These are phyloP conservation scores for Erythrobasidium yunnanense DNA, from an alignment of 768 basidiomycete species.

Conservation along the genomic window DNA sequence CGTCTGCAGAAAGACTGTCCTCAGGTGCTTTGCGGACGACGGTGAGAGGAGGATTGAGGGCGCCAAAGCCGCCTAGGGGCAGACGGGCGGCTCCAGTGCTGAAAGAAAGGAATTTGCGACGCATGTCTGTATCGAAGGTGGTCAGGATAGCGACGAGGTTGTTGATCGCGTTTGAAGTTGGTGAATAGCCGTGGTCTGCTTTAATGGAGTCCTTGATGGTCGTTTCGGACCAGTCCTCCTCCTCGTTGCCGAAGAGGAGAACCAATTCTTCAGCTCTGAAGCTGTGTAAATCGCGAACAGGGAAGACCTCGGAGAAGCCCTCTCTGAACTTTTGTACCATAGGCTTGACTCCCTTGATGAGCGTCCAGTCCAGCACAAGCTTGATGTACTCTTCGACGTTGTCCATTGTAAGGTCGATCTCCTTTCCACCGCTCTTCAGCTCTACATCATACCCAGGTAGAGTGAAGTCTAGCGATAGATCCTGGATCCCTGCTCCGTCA, in stretches of 20 bases:
- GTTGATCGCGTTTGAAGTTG: slow-evolving; percentile 80
- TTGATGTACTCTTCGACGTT: slow-evolving; percentile 82
- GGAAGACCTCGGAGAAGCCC: slow-evolving; percentile 84
- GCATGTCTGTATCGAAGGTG: slow-evolving; percentile 58
- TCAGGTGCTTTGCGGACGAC: slow-evolving; percentile 97
- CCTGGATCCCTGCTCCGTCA: slow-evolving; percentile 62
- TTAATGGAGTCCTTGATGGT: slow-evolving; percentile 81
- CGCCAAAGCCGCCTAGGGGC: slow-evolving; percentile 65
- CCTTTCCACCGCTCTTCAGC: slow-evolving; percentile 71
- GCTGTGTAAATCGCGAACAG: slow-evolving; percentile 73
- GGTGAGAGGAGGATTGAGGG: slow-evolving; percentile 82
- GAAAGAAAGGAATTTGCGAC: slow-evolving; percentile 87
- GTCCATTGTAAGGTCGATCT: slow-evolving; percentile 66
- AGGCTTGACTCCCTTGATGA: slow-evolving; percentile 43
- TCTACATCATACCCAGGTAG: slow-evolving; percentile 84
- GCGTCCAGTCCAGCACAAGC: slow-evolving; percentile 75
- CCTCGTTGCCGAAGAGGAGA: slow-evolving; percentile 86
- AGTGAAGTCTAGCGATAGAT: slow-evolving; percentile 89
- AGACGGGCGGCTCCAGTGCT: slow-evolving; percentile 58
- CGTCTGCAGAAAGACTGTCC: slow-evolving; percentile 58
- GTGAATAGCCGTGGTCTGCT: slow-evolving; percentile 96
- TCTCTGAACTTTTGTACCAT: slow-evolving; percentile 77
- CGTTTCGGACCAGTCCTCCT: slow-evolving; percentile 93
- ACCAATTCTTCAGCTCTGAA: slow-evolving; percentile 93
- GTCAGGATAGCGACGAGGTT: slow-evolving; percentile 79